Evolutionary conservation across 2,329 filamentous ascomycete species (phyloP).

Genomic region (Fusarium sororula): DNA sequence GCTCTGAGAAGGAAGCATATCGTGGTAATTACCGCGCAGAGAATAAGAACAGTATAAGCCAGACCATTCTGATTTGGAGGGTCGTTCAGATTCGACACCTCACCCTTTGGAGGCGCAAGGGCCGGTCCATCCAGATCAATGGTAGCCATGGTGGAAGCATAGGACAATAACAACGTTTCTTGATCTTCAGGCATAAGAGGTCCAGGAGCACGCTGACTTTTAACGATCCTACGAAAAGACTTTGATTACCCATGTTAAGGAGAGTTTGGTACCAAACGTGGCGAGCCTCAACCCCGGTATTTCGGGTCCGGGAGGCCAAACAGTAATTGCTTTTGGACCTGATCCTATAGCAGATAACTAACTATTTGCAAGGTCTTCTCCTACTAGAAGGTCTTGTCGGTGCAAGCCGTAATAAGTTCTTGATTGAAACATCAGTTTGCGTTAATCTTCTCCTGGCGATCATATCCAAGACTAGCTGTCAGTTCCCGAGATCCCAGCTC

Average conservation of each 20-base stretch:
- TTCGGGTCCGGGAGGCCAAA: background rate
- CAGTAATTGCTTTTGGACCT: background rate
- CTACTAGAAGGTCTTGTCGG: background rate
- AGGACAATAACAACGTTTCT: background rate
- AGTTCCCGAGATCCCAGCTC: background rate
- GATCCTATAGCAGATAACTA: background rate
- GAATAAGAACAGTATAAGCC: background rate
- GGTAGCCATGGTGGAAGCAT: background rate
- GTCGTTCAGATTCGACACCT: background rate
- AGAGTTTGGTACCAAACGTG: background rate
- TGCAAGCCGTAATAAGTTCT: background rate
- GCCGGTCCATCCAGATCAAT: background rate
- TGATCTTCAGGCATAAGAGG: background rate
- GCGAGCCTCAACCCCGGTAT: background rate
- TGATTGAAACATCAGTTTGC: background rate
- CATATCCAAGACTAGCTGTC: background rate
- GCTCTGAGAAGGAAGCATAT: background rate
- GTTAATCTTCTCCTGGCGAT: background rate
- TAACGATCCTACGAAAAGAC: background rate
- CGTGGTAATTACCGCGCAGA: background rate
- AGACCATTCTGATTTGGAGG: background rate
- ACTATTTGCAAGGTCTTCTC: background rate
- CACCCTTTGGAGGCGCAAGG: background rate
- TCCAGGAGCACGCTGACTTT: background rate
- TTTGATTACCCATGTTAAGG: background rate